Evolutionary conservation across 371 early-diverging fungal genomes (phyloP).

Genomic region (Mucor velutinosus): DNA sequence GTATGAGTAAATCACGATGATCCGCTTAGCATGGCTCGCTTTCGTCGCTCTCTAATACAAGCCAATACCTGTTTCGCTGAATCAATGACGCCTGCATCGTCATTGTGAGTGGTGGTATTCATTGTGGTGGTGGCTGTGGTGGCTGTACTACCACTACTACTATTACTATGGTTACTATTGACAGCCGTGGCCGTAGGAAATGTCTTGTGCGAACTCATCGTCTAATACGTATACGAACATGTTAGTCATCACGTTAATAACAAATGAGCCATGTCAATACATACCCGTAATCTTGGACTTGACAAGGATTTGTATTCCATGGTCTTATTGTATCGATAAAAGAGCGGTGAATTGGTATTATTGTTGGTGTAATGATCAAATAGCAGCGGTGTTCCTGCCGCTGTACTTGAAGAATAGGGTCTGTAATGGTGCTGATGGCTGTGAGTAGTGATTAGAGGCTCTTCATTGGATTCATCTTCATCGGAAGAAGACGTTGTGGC

Average conservation of each 20-base stretch:
- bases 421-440: neutral
- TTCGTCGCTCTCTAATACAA: conserved; percentile 20
- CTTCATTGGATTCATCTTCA: neutral
- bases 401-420: neutral
- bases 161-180: neutral
- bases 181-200: neutral
- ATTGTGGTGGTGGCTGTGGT: neutral
- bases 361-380: neutral
- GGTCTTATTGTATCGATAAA: neutral
- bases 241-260: neutral
- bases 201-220: conserved; percentile 1
- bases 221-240: neutral
- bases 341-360: neutral
- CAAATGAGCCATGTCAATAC: no score
- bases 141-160: neutral
- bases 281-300: neutral
- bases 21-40: conserved; percentile 8
- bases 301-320: neutral
- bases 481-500: neutral
- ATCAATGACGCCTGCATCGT: conserved; percentile 9
- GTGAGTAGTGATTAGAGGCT: neutral
- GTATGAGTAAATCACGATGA: neutral
- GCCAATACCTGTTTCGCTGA: conserved; percentile 25
- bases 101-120: neutral
- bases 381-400: neutral